Base-by-base conservation (phyloP, 1,284 basidiomycete genomes). In the Entoloma clypeatum region DNA sequence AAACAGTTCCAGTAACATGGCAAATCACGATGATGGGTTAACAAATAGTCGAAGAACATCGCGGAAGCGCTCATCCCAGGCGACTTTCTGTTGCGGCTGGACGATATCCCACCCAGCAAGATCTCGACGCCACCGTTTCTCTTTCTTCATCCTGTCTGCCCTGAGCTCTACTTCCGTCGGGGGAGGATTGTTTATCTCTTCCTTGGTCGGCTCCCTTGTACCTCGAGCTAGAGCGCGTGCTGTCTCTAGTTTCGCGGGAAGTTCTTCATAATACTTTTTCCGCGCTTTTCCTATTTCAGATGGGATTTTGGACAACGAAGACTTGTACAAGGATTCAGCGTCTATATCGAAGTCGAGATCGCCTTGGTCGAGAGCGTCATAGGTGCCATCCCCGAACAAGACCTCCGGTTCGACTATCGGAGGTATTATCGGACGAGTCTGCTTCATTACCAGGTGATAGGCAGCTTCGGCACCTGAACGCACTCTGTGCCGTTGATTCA, bases 401-500 rank as follows among this genome's bases (percentile, higher is more conserved):
- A 50, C 26, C 25, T 56, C 41, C 11, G 48, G 17, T 9, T 51
- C 51, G 11, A 49, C 39, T 11, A 40, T 43, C 6, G 59, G 53
- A 17, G 74, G 69, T 18, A 63, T 59, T 45, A 96, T 75, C 2
- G 84, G 80, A 17, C 91, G 79, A 1, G 78, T 79, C 30, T 71
- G 57, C 16, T 72, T 73, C 59, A 77, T 72, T 46, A 95, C 77
- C 41, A 98, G 71, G 18, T 72, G 70, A 56, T 91, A 83, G 0
- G 83, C 93, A 7, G 86, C 85, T 51, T 96, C 84, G 11, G 86
- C 87, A 27, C 94, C 94, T 13, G 77, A 65, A 3, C 67, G 74
- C 5, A 91, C 90, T 52, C 86, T 81, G 40, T 80, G 66, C n/a
- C 92, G 81, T 59, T 89, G 83, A 57, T 92, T 93, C 72, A 97